These are phyloP conservation scores for Ailanthus altissimus DNA, from an alignment of 345 rosid genomes.

Conservation along the genomic window DNA sequence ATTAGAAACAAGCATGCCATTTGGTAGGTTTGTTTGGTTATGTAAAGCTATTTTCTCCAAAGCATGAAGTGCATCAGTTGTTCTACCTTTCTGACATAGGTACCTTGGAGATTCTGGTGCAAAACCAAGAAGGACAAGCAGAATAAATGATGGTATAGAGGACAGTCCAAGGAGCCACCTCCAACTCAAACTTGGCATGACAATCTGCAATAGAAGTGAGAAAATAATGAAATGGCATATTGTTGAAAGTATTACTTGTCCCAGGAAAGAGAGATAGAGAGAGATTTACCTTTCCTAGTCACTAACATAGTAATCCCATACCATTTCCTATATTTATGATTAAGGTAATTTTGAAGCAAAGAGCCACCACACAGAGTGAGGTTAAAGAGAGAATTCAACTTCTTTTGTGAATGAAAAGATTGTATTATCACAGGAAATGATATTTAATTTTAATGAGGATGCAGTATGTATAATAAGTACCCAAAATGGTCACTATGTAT, in stretches of 20 bases:
- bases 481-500: too few species aligned
- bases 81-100: constrained; percentile 49
- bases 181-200: constrained; percentile 62
- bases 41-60: constrained; percentile 45
- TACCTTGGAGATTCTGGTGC: constrained; percentile 69
- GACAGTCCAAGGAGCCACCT: constrained; percentile 67
- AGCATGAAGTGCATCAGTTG: constrained; percentile 41
- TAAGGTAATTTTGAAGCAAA: background rate
- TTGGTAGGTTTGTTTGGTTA: constrained; percentile 44
- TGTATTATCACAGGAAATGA: background rate
- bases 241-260: background rate
- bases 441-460: too few species aligned
- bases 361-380: too few species aligned
- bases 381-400: background rate
- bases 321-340: background rate
- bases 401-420: background rate
- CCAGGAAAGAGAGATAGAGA: background rate
- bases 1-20: constrained; percentile 45
- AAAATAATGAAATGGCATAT: background rate
- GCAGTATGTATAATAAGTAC: too few species aligned
- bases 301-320: background rate
- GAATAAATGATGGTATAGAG: constrained; percentile 54
- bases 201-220: constrained; percentile 31
- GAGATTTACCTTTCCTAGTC: too few species aligned
- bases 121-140: constrained; percentile 43